Evolutionary conservation across 176 grass and related monocot species (phyloP).

Genomic region (Carex cristatella): DNA sequence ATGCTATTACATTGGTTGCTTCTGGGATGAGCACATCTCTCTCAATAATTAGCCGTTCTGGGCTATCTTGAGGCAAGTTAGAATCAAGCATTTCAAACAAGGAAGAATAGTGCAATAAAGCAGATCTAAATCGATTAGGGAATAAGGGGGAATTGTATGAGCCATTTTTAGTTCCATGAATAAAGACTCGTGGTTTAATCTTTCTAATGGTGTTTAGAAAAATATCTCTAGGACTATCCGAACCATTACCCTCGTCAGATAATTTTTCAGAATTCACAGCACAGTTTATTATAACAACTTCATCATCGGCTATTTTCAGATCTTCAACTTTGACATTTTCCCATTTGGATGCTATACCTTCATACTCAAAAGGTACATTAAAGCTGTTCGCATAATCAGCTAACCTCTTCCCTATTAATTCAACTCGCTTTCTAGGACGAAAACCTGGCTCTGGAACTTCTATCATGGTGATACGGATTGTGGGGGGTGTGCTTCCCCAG

Average conservation of each 20-base stretch:
- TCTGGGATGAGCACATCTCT: slow-evolving; percentile 12
- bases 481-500: slow-evolving; percentile 17
- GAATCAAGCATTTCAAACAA: slow-evolving; percentile 40
- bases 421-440: slow-evolving; percentile 35
- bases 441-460: slow-evolving; percentile 46
- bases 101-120: slow-evolving; percentile 31
- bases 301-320: slow-evolving; percentile 46
- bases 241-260: slow-evolving; percentile 37
- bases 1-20: slow-evolving; percentile 30
- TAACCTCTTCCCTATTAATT: slow-evolving; percentile 43
- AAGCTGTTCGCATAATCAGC: slow-evolving; percentile 59
- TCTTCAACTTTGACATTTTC: slow-evolving; percentile 41
- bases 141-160: slow-evolving; percentile 44
- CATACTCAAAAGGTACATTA: slow-evolving; percentile 57
- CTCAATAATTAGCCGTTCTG: slow-evolving; percentile 26
- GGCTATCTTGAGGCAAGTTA: slow-evolving; percentile 24
- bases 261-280: slow-evolving; percentile 36
- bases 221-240: slow-evolving; percentile 47
- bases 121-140: slow-evolving; percentile 26
- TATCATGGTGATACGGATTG: slow-evolving; percentile 50
- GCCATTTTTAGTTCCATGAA: slow-evolving; percentile 41
- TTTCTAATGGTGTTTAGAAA: slow-evolving; percentile 43
- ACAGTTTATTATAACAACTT: slow-evolving; percentile 55
- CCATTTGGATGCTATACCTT: slow-evolving; percentile 50
- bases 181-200: slow-evolving; percentile 46